A percentile compares a stretch with the other conserved stretches of the same genome.
phyloP scores from a whole-genome alignment of 176 grass and related monocot genomes.

The Oryza glumipatula region DNA sequence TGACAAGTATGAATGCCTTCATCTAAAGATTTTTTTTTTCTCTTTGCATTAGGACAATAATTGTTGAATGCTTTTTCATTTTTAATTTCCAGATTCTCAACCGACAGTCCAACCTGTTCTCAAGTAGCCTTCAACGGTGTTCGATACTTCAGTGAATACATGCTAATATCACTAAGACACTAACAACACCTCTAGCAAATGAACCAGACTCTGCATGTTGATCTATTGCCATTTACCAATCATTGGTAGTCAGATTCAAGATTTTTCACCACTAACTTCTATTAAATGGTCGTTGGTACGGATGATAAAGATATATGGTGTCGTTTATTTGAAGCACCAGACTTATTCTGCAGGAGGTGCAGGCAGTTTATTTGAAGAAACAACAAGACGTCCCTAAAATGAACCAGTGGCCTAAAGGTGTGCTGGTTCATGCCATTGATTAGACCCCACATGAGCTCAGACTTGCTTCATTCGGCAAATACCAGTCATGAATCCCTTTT shows the following conservation, averaged over 20 bases:
- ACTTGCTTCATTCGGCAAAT: constrained; percentile 42
- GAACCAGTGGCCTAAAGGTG: constrained; percentile 38
- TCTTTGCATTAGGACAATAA: constrained; percentile 23
- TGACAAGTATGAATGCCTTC: constrained; percentile 53
- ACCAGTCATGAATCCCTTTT: constrained; percentile 33
- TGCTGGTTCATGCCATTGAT: constrained; percentile 28
- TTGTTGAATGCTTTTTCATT: constrained; percentile 35
- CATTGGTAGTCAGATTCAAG: constrained; percentile 18
- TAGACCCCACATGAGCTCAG: constrained; percentile 13
- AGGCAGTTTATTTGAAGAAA: constrained; percentile 32
- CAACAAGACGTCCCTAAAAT: constrained; percentile 21
- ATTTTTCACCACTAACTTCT: constrained; percentile 28
- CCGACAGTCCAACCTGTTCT: constrained; percentile 46
- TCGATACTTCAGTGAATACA: constrained; percentile 38
- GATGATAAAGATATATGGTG: constrained; percentile 33
- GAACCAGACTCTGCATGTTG: constrained; percentile 27
- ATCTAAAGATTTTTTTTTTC: constrained; percentile 3
- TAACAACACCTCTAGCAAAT: constrained; percentile 38
- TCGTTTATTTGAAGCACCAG: constrained; percentile 28
- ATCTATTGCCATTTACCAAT: constrained; percentile 26
- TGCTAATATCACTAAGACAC: constrained; percentile 36
- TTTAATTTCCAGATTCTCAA: constrained; percentile 63
- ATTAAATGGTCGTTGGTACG: constrained; percentile 3
- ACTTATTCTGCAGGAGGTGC: constrained; percentile 30
- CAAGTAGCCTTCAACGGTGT: constrained; percentile 40